A percentile compares a stretch with the other conserved stretches of the same genome.
Evolutionary conservation across 352 stramenopile species (phyloP).

Genomic region (Phytophthora podocarpi): DNA sequence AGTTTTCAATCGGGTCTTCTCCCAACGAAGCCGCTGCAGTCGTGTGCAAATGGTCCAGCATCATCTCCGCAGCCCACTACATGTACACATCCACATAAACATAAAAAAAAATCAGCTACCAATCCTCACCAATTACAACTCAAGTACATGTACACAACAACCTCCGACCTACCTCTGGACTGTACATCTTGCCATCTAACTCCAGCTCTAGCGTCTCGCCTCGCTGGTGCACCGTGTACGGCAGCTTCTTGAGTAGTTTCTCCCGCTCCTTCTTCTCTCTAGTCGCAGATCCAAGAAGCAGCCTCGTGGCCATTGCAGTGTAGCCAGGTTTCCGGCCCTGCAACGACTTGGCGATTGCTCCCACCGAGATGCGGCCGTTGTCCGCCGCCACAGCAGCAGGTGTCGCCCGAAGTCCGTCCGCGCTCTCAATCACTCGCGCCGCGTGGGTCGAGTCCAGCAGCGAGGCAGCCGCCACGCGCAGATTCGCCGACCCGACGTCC

Average conservation of each 20-base stretch:
- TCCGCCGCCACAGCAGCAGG: conserved; percentile 64
- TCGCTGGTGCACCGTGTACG: conserved; percentile 39
- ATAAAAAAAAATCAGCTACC: conserved; percentile 1
- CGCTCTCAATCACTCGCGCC: conserved; percentile 60
- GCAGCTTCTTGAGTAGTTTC: conserved; percentile 44
- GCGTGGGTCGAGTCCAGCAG: conserved; percentile 18
- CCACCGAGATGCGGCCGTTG: conserved; percentile 60
- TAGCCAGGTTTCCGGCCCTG: conserved; percentile 61
- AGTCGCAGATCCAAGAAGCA: conserved; percentile 45
- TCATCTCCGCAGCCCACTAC: conserved; percentile 65
- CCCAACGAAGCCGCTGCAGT: conserved; percentile 51
- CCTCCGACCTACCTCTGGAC: conserved; percentile 45
- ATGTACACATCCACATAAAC: background rate
- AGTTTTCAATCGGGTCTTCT: conserved; percentile 44
- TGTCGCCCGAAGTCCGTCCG: conserved; percentile 56
- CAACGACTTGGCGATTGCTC: conserved; percentile 50
- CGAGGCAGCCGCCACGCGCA: conserved; percentile 52
- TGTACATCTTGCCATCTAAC: conserved; percentile 64
- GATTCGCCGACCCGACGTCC: conserved; percentile 58
- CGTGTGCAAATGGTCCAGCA: conserved; percentile 60
- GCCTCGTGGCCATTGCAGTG: conserved; percentile 55
- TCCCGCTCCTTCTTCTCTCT: conserved; percentile 27
- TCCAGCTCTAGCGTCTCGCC: conserved; percentile 38
- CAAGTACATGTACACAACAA: background rate
- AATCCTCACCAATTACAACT: background rate